Base-by-base conservation (phyloP, 345 rosid species). In the Eucalyptus curtisii region DNA sequence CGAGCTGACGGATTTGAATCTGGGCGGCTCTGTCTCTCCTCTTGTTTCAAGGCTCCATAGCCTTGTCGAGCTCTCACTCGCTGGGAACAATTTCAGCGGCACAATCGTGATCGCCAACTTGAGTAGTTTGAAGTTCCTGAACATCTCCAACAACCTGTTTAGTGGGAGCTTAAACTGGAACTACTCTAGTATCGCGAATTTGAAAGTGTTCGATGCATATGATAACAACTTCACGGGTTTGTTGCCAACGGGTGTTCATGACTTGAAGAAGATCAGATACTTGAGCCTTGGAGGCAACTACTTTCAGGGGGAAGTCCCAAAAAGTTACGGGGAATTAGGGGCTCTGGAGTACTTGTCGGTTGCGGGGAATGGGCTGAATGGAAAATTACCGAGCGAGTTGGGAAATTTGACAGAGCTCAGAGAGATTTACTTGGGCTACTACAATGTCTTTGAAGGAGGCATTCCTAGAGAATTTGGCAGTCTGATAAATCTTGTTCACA, bases 251-350 rank as follows among this genome's bases (percentile, higher is more conserved):
- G 94, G 95, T 64, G 71, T 95, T 31, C 45, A 88, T 44, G 86
- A 86, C 24, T 89, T 95, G 85, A 64, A 88, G 80, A 92, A 91
- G 48, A 93, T 95, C 79, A 92, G 84, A 90, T 88, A 91, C 90
- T 87, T 95, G 92, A 95, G 94, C 91, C 94, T 95, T 50, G 96
- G 95, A 44, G 97, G 97, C 88, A 95, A 95, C 57, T 95, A 89
- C 91, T 94, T 95, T 90, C 25, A 88, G 10, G 97, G 96, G 11
- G 84, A 86, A 33, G 92, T 95, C 55, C 97, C 97, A 10, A 61
- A 80, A 14, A 91, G 91, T 53, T 95, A 92, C 45, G 96, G 96
- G 79, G 52, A 80, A 22, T 71, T 94, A 31, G 64, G 37, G 25
- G 90, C 88, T 44, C 89, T 95, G 86, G 90, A 90, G 91, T 93